These are phyloP conservation scores for Pseudonectria buxi DNA, from an alignment of 2,329 filamentous ascomycete species.

Conservation along the genomic window DNA sequence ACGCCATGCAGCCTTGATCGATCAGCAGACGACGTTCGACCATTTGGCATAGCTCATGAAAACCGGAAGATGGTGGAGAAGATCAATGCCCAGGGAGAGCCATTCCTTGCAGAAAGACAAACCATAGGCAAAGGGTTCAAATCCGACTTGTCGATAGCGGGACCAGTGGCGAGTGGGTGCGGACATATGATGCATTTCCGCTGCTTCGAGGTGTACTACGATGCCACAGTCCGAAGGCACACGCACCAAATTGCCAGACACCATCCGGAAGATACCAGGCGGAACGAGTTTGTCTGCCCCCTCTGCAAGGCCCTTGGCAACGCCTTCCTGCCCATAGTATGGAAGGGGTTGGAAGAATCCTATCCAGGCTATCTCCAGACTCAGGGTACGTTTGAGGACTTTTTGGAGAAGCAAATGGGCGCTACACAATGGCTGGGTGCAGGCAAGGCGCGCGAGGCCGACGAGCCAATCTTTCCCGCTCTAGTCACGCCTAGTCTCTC, in stretches of 20 bases:
- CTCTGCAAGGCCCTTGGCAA: constrained; percentile 96
- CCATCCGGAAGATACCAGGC: constrained; percentile 73
- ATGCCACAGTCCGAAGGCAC: constrained; percentile 77
- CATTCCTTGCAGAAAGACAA: constrained; percentile 68
- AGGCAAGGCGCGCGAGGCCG: constrained; percentile 30
- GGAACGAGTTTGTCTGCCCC: constrained; percentile 91
- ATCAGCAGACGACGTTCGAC: constrained; percentile 73
- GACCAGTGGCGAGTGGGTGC: constrained; percentile 83
- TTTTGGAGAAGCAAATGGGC: constrained; percentile 55
- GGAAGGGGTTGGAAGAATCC: constrained; percentile 84
- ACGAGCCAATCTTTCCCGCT: constrained; percentile 23
- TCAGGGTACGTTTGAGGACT: constrained; percentile 56
- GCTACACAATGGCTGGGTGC: constrained; percentile 36
- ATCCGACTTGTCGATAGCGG: constrained; percentile 55
- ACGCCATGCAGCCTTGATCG: constrained; percentile 78
- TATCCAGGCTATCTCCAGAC: constrained; percentile 67
- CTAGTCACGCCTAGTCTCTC: constrained; percentile 31
- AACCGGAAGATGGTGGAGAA: constrained; percentile 75
- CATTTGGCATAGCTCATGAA: constrained; percentile 84
- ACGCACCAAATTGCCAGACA: constrained; percentile 88
- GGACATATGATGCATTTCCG: constrained; percentile 98
- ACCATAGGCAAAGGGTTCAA: constrained; percentile 87
- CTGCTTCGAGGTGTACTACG: constrained; percentile 89
- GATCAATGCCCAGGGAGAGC: constrained; percentile 63
- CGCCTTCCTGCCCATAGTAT: constrained; percentile 87